Base-by-base conservation (phyloP, 2,329 filamentous ascomycete species). In the Botrytis galanthina region DNA sequence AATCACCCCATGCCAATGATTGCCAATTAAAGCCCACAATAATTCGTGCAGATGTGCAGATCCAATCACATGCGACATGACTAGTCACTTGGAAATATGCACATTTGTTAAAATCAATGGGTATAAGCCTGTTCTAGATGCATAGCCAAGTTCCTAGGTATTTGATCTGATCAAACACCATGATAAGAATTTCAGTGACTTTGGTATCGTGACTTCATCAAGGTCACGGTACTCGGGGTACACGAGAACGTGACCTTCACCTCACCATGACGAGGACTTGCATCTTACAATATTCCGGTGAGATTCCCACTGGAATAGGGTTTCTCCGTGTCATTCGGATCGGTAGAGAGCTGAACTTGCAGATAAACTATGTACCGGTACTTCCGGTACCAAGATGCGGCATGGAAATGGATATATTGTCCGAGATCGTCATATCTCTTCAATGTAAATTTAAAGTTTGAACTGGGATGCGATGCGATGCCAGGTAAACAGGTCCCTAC, bases 1-100 rank as follows among this genome's bases (percentile, higher is more conserved):
- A 20, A 39, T 64, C 66, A 32, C 48, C 18, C 48, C 48, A 68
- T 57, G 18, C 35, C 48, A 39, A 57, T 57, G 5, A 68, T 32
- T 42, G 48, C 35, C 48, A 68, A 42, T 29, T 1, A 51, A 32
- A 54, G 32, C 46, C 46, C 35, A n/a, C 14, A n/a, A 39, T 39
- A 57, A 57, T 57, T 57, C 51, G 18, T 42, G 66, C 64, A 68
- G 64, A 44, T 10, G 37, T 29, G 64, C 26, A 54, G 22, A 39
- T 67, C 66, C 48, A 69, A 44, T 69, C 66, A 57, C 51, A 69
- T 69, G 66, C 64, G 46, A 51, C 8, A 67, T 20, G n/a, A 54
- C 42, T 66, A 66, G 46, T 39, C 64, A 26, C 64, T 39, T 54
- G 64, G n/a, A 54, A 68, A 57, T 29, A 35, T 68, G 37, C 35